Evolutionary conservation across 371 early-diverging fungal genomes (phyloP).

Genomic region (Nematocida parisii): DNA sequence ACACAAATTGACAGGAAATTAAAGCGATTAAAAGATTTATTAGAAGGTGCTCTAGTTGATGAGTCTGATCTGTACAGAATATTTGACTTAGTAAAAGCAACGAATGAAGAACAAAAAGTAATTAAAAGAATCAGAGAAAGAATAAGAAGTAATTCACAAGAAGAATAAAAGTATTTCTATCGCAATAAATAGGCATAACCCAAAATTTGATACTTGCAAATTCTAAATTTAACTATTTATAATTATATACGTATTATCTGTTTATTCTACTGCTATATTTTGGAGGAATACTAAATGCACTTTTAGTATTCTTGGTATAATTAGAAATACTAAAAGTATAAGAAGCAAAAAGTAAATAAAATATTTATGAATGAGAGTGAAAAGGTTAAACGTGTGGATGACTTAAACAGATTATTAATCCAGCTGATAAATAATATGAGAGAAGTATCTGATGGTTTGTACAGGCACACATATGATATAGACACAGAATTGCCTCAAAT

Average conservation of each 20-base stretch:
- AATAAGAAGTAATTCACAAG: background rate
- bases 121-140: constrained; percentile 4
- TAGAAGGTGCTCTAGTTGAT: constrained; percentile 3
- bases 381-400: constrained; percentile 12
- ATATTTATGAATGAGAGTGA: constrained; percentile 36
- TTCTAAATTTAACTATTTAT: too few relatives aligned
- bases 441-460: constrained; percentile 42
- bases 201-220: too few relatives aligned
- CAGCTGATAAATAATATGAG: constrained; percentile 49
- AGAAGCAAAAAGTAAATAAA: constrained; percentile 14
- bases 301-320: too few relatives aligned
- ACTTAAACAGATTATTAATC: background rate
- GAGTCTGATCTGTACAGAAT: background rate
- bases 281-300: too few relatives aligned
- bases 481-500: constrained; percentile 45
- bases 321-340: too few relatives aligned
- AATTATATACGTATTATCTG: too few relatives aligned
- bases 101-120: background rate
- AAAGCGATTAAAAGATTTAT: background rate
- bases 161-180: background rate
- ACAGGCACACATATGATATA: constrained; percentile 57
- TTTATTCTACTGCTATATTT: too few relatives aligned
- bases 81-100: constrained; percentile 9
- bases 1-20: background rate
- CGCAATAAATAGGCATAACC: background rate